These are phyloP conservation scores for Eutrema salsugineum DNA, from an alignment of 441 rosid genomes.

Conservation along the genomic window DNA sequence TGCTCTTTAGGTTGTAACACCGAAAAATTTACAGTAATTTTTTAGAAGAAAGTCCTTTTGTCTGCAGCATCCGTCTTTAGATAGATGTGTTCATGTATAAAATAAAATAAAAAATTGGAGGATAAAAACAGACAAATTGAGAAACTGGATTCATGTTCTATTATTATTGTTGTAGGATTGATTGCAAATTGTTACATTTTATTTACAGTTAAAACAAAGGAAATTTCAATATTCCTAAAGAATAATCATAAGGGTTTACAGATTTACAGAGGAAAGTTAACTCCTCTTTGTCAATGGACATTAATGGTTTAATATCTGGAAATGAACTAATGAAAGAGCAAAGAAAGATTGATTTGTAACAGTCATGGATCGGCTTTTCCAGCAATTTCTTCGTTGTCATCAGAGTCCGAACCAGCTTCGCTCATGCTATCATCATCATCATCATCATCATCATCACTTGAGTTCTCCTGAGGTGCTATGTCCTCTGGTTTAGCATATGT, in stretches of 20 bases:
- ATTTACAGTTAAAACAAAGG: not conserved
- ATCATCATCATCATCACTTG: slow-evolving; percentile 63
- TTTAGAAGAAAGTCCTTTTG: slow-evolving; percentile 6
- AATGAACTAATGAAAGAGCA: slow-evolving; percentile 8
- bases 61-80: slow-evolving; percentile 1
- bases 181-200: slow-evolving; percentile 5
- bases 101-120: not conserved
- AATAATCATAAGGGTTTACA: slow-evolving; percentile 10
- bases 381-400: slow-evolving; percentile 58
- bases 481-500: slow-evolving; percentile 69
- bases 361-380: slow-evolving; percentile 68
- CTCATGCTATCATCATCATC: slow-evolving; percentile 53
- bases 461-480: slow-evolving; percentile 44
- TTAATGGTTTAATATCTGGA: not conserved
- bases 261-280: slow-evolving; percentile 24
- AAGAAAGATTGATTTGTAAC: slow-evolving; percentile 8
- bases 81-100: not conserved
- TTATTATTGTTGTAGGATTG: not conserved
- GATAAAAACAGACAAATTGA: not conserved
- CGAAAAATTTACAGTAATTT: not conserved
- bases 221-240: slow-evolving; percentile 14
- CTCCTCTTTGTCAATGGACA: slow-evolving; percentile 16
- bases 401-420: slow-evolving; percentile 39
- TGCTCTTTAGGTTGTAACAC: slow-evolving; percentile 16
- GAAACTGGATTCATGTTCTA: not conserved